These are phyloP conservation scores for Linnemannia elongata DNA, from an alignment of 192 early-diverging fungal species.

Conservation along the genomic window DNA sequence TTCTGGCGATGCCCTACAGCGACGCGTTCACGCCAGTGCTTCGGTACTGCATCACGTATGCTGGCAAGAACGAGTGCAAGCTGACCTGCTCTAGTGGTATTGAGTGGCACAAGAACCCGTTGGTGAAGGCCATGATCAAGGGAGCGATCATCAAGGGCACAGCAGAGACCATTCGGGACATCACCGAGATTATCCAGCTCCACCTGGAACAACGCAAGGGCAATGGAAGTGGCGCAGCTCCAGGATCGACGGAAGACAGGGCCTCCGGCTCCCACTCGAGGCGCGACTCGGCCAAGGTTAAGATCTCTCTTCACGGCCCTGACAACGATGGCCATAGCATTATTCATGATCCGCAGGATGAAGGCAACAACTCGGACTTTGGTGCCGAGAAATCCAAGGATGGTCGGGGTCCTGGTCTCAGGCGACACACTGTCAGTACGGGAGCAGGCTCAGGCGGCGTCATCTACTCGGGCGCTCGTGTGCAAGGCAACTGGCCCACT, in stretches of 20 bases:
- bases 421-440: constrained; percentile 50
- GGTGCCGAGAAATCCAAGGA: background rate
- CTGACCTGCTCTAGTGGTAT: constrained; percentile 69
- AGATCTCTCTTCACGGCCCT: constrained; percentile 45
- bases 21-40: constrained; percentile 76
- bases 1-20: constrained; percentile 70
- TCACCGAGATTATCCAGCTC: constrained; percentile 63
- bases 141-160: constrained; percentile 71
- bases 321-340: constrained; percentile 40
- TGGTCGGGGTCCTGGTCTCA: constrained; percentile 9
- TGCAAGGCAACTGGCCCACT: constrained; percentile 44
- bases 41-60: constrained; percentile 79
- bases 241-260: background rate
- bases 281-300: constrained; percentile 35
- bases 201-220: constrained; percentile 44
- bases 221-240: background rate
- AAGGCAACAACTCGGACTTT: constrained; percentile 10
- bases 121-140: constrained; percentile 79
- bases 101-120: constrained; percentile 76
- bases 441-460: constrained; percentile 23
- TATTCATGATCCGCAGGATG: constrained; percentile 28
- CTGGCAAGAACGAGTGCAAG: constrained; percentile 62
- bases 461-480: constrained; percentile 12
- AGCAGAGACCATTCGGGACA: constrained; percentile 60
- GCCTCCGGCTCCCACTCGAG: background rate